Evolutionary conservation across 2,329 filamentous ascomycete species (phyloP), one percentile per base, ranked within the genome.

Genomic region (Phialophora tarda): DNA sequence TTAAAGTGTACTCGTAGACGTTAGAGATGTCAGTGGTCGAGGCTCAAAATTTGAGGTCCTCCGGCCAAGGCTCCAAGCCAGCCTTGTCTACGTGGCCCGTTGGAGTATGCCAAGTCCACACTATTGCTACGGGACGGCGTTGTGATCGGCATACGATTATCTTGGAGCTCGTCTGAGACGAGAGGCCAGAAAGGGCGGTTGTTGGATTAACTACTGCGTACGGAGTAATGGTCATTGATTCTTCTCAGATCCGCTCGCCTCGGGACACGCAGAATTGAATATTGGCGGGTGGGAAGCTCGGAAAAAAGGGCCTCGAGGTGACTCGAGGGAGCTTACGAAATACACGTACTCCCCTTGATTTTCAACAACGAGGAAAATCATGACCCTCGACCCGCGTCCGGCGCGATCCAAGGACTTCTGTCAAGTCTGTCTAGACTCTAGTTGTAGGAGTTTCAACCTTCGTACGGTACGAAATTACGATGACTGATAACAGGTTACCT

Each of bases 31-130:
- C 38, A 21, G 38, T 44, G 38, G 38, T 44, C 17, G 17, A n/a
- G 38, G 55, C 21, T 41, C n/a, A 24, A 47, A 53, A 32, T 34
- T 34, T 41, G 50, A 56, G 44, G 30, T 61, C 65, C 34, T 59
- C 57, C 14, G 41, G 68, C 63, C 68, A 70, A 70, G 68, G 68
- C 65, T 70, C 28, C 54, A 58, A 58, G 50, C n/a, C 65, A 70
- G 68, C 65, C 68, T 70, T 44, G 65, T 62, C 59, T 54, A 50
- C 59, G 41, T 24, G 38, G 50, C 58, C 23, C 17, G 32, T 21
- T 28, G 44, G 53, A 23, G 38, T 24, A 48, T 58, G 65, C 38
- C 63, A 62, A 53, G 54, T 34, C 41, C 23, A 28, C 30, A 28
- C 50, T 60, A 59, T 48, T 47, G 59, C 26, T 24, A 32, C 55